Percentiles rank a stretch among this genome's conserved stretches.
Conservation (phyloP, 2,329 filamentous ascomycete species). For the Trichophaea hybrida region DNA sequence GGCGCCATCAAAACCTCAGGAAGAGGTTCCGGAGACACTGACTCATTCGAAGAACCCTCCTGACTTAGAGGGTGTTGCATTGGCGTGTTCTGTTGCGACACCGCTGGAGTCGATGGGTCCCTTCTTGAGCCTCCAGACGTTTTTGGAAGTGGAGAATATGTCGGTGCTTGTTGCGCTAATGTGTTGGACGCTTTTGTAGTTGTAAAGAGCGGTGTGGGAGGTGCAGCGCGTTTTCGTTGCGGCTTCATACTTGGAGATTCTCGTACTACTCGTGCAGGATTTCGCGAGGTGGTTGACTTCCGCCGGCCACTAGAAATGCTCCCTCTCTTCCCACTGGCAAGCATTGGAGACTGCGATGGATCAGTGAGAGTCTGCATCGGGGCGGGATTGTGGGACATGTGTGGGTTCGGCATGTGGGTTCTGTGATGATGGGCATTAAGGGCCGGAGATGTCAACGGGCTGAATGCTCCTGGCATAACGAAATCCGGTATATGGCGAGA, state of each 20-base stretch:
- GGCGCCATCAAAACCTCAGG: conserved; percentile 27
- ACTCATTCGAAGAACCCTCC: conserved; percentile 26
- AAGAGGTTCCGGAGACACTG: conserved; percentile 27
- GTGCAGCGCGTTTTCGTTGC: conserved; percentile 36
- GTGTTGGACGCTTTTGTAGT: conserved; percentile 36
- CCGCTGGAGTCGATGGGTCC: neutral
- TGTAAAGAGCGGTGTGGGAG: conserved; percentile 38
- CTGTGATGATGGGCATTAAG: conserved; percentile 48
- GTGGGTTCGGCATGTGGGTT: conserved; percentile 37
- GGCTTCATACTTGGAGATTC: conserved; percentile 62
- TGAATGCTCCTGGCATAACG: conserved; percentile 60
- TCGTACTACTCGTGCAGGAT: conserved; percentile 39
- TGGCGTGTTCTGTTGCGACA: conserved; percentile 7
- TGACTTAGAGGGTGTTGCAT: conserved; percentile 14
- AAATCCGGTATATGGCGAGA: conserved; percentile 40
- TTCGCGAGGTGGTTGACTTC: conserved; percentile 20
- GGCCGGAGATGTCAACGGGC: conserved; percentile 66
- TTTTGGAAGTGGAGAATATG: conserved; percentile 16
- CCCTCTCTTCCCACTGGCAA: conserved; percentile 13
- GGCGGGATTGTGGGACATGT: conserved; percentile 34
- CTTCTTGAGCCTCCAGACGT: conserved; percentile 9
- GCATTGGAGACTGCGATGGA: conserved; percentile 23
- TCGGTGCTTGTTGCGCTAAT: conserved; percentile 33
- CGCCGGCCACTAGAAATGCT: conserved; percentile 11
- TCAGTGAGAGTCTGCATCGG: conserved; percentile 39